phyloP scores from a whole-genome alignment of 306 rosid species.

The Glycine tomentella region DNA sequence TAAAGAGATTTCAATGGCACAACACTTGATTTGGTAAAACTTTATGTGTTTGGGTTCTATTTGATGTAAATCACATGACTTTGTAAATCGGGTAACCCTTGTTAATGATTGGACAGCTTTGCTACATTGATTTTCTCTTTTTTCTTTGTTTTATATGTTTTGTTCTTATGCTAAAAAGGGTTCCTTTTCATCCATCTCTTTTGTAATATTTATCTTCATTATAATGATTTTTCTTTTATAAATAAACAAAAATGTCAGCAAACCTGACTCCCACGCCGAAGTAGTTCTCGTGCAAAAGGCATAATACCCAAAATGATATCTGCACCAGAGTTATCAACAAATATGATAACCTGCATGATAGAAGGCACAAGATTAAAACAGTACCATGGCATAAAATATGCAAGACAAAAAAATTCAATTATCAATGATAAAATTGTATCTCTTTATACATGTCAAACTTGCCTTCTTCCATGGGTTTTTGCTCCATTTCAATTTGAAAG shows the following conservation, averaged over 20 bases:
- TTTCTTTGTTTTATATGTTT: slow-evolving; percentile 7
- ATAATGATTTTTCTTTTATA: background rate
- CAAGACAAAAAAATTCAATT: slow-evolving; percentile 9
- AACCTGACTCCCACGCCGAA: slow-evolving; percentile 89
- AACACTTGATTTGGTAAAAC: background rate
- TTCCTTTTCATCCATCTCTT: slow-evolving; percentile 15
- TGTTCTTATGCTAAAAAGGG: background rate
- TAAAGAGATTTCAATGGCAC: background rate
- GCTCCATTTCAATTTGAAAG: slow-evolving; percentile 83
- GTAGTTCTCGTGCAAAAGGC: slow-evolving; percentile 96
- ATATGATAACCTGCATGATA: slow-evolving; percentile 77
- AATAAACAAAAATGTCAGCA: slow-evolving; percentile 42
- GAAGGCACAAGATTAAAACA: slow-evolving; percentile 45
- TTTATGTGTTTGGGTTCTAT: background rate
- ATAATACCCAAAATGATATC: slow-evolving; percentile 92
- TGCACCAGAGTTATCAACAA: slow-evolving; percentile 98
- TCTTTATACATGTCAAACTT: slow-evolving; percentile 49
- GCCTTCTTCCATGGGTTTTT: slow-evolving; percentile 91
- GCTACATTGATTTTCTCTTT: slow-evolving; percentile 11
- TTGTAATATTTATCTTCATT: slow-evolving; percentile 15
- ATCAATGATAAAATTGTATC: slow-evolving; percentile 1
- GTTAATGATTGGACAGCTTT: background rate
- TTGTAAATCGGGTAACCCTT: background rate
- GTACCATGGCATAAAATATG: slow-evolving; percentile 26
- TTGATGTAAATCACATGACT: background rate